Evolutionary conservation across 2,329 filamentous ascomycete species (phyloP), one percentile per base, ranked within the genome.

Genomic region (Claviceps sp.): DNA sequence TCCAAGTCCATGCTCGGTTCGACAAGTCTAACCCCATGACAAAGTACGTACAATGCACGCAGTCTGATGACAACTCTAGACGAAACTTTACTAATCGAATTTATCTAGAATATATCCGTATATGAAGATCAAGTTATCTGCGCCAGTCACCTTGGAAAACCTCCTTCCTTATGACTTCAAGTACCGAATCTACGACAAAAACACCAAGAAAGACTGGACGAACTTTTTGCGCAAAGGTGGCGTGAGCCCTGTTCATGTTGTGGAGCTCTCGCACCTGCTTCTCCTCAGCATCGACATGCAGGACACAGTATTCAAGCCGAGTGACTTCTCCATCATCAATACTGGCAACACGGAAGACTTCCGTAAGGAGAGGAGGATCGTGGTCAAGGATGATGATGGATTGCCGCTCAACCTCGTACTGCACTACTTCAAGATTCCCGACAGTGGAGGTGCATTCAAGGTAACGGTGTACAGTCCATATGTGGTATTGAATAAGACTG

Each of bases 121-220:
- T 66, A 97, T 98, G 93, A 84, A 82, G 54, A 77, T 98, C 57
- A 87, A 90, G 58, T 78, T 98, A 2, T 95, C 89, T 24, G 91
- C 93, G 0, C 93, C 94, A 0, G 81, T 98, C 14, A 91, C 95
- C 48, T 77, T 98, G 4, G 91, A 98, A 66, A 98, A 98, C 58
- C 72, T 98, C 44, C 71, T 98, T 40, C 93, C 93, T 0, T 97
- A 93, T 64, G 93, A 98, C 68, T 98, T 98, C 80, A 97, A 98
- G 68, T 98, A 98, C 67, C 83, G 91, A 52, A 97, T 98, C 52
- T 98, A 97, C 63, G 93, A 98, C 72, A 96, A 94, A 72, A 94
- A 95, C 66, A 96, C 90, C 0, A 94, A 91, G 74, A 95, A 94
- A 65, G 93, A 98, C 65, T 98, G 93, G 93, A 94, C 89, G 4